phyloP scores from a whole-genome alignment of 1,284 basidiomycete species.

The Somion occarium region DNA sequence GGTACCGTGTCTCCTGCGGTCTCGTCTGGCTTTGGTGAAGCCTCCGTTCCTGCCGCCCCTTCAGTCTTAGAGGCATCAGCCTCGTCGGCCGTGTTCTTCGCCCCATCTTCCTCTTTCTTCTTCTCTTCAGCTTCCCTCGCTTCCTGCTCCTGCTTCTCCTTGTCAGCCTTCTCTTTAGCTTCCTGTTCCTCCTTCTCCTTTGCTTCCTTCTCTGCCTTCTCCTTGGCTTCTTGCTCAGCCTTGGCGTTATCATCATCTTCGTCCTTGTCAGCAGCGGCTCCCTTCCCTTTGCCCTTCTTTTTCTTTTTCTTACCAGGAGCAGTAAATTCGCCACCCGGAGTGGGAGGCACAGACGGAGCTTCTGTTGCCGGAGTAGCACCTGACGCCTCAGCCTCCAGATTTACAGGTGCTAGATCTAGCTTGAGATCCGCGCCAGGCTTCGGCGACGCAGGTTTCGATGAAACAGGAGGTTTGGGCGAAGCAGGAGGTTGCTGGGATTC shows the following conservation, averaged over 20 bases:
- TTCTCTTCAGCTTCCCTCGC: slow-evolving; percentile 11
- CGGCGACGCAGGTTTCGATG: too few species aligned
- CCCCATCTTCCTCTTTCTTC: slow-evolving; percentile 8
- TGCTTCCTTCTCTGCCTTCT: slow-evolving; percentile 6
- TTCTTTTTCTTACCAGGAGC: neutral
- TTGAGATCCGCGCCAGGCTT: slow-evolving; percentile 1
- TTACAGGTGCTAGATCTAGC: slow-evolving; percentile 4
- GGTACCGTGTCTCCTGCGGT: too few species aligned
- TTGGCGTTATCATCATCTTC: slow-evolving; percentile 10
- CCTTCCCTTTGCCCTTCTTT: slow-evolving; percentile 1
- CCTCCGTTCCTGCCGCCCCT: slow-evolving; percentile 6
- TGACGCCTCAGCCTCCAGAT: neutral
- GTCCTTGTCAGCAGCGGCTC: neutral
- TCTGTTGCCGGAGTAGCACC: neutral
- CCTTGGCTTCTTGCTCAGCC: neutral
- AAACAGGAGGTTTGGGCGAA: slow-evolving; percentile 1
- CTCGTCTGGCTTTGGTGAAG: slow-evolving; percentile 3
- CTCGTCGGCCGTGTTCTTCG: slow-evolving; percentile 8
- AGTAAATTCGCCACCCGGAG: neutral
- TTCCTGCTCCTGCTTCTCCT: slow-evolving; percentile 15
- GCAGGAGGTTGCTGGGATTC: neutral
- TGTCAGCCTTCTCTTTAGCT: slow-evolving; percentile 17
- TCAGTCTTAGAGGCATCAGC: slow-evolving; percentile 5
- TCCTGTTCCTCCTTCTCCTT: slow-evolving; percentile 15
- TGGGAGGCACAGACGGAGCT: neutral